Evolutionary conservation across 2,329 filamentous ascomycete species (phyloP).

Genomic region (Reticulascus tulasneorum): DNA sequence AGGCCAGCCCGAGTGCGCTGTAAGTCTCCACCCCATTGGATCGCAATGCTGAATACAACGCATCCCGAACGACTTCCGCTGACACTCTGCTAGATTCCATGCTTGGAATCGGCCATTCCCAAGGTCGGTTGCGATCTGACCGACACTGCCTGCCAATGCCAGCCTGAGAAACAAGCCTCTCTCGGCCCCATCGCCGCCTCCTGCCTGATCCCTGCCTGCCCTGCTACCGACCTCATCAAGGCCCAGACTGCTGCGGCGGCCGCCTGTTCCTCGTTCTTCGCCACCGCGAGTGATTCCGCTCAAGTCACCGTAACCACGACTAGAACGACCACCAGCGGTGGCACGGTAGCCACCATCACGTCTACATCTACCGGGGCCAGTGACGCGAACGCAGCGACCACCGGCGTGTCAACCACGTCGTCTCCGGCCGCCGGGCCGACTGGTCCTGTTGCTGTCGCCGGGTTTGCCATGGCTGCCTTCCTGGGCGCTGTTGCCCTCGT

Average conservation of each 20-base stretch:
- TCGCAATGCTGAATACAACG: too few relatives aligned
- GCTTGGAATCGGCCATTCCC: constrained; percentile 30
- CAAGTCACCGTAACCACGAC: background rate
- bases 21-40: constrained; percentile 22
- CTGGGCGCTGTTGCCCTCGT: constrained; percentile 8
- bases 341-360: background rate
- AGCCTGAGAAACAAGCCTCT: constrained; percentile 24
- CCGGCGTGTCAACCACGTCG: background rate
- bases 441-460: constrained; percentile 3
- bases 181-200: constrained; percentile 23
- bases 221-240: constrained; percentile 21
- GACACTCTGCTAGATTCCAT: constrained; percentile 20
- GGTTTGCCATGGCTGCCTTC: constrained; percentile 8
- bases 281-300: constrained; percentile 9
- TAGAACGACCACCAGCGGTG: background rate
- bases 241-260: constrained; percentile 25
- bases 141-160: constrained; percentile 36
- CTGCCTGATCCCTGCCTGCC: constrained; percentile 32
- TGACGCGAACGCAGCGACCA: background rate
- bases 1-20: constrained; percentile 34
- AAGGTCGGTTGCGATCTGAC: constrained; percentile 30
- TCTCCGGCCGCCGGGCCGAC: constrained; percentile 6
- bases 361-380: background rate
- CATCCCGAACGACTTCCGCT: background rate
- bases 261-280: constrained; percentile 18